Base-by-base conservation (phyloP, 1,139 yeast species). In the Yamadazyma sp. region DNA sequence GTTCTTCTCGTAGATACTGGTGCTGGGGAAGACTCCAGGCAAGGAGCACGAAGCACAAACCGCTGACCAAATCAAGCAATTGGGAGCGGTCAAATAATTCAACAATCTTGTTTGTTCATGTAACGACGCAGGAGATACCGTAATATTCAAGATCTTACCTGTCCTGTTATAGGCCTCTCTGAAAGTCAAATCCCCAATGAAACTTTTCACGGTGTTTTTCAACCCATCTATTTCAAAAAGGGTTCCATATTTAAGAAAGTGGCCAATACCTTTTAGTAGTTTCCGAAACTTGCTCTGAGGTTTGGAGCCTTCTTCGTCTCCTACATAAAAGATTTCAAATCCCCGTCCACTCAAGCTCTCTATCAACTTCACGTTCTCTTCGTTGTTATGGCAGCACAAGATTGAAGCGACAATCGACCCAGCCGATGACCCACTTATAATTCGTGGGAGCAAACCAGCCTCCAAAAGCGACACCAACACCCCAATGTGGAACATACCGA, bases 1-100 rank as follows among this genome's bases (percentile, higher is more conserved):
- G 50, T 86, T 83, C 60, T 88, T 89, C 50, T 92, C 97, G 54
- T 83, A 83, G 31, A 92, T 80, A 1, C 92, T 82, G 22, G 89
- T 82, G 1, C 96, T 83, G 0, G 95, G 87, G 58, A 92, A 94
- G 2, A 92, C 75, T 1, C 96, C 87, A 0, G 99, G 98, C 17
- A 92, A 75, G 0, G 98, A 83, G 61, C 98, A 92, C 30, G 96
- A 87, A 1, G 98, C 97, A 64, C 97, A 89, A 1, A 92, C 97
- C 0, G 98, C 98, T 1, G 96, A 87, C 80, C 83, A 77, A 31
- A 78, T 68, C 37, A 72, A 59, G 54, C 77, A 72, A 47, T 72
- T 67, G 1, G 78, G 78, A 1, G 77, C 78, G 1, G 78, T 73
- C 40, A 71, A 55, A 51, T 72, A 70, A 49, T 72, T 73, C 31